Percentiles rank a stretch among this genome's conserved stretches.
Evolutionary conservation across 2,329 filamentous ascomycete species (phyloP).

Genomic region (Pseudopithomyces chartarum): DNA sequence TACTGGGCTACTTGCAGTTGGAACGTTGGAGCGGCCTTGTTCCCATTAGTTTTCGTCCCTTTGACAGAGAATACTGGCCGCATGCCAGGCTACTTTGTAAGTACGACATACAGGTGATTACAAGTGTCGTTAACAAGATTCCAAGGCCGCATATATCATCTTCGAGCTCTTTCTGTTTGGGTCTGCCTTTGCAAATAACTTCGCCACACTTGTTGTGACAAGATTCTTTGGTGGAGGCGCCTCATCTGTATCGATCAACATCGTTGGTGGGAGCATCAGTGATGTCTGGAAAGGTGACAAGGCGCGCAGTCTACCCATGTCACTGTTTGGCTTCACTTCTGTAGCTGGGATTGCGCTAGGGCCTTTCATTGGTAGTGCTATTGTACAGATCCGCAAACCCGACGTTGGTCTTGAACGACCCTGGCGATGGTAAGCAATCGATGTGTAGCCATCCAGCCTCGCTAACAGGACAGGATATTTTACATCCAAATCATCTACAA

Average conservation of each 20-base stretch:
- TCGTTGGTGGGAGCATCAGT: conserved; percentile 37
- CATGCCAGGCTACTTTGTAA: conserved; percentile 51
- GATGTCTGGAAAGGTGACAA: conserved; percentile 46
- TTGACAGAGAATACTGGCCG: conserved; percentile 50
- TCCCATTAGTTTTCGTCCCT: conserved; percentile 48
- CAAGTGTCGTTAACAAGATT: not conserved
- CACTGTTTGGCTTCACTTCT: conserved; percentile 50
- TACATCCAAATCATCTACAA: conserved; percentile 53
- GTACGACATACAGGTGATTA: not conserved
- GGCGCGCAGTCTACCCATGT: conserved; percentile 51
- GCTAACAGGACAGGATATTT: conserved; percentile 44
- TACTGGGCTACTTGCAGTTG: conserved; percentile 47
- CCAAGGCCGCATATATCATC: conserved; percentile 44
- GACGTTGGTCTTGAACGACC: conserved; percentile 22
- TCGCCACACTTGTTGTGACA: conserved; percentile 50
- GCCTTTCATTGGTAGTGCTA: conserved; percentile 49
- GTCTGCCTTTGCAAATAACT: conserved; percentile 52
- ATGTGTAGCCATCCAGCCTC: not conserved
- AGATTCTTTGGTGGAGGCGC: conserved; percentile 52
- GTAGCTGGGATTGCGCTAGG: conserved; percentile 52
- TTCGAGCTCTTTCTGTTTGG: conserved; percentile 49
- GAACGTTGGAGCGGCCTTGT: conserved; percentile 48
- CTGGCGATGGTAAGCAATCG: conserved; percentile 47
- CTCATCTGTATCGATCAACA: conserved; percentile 50
- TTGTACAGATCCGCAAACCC: conserved; percentile 43